Base-by-base conservation (phyloP, 495 filamentous ascomycete genomes). In the Echria macrotheca region DNA sequence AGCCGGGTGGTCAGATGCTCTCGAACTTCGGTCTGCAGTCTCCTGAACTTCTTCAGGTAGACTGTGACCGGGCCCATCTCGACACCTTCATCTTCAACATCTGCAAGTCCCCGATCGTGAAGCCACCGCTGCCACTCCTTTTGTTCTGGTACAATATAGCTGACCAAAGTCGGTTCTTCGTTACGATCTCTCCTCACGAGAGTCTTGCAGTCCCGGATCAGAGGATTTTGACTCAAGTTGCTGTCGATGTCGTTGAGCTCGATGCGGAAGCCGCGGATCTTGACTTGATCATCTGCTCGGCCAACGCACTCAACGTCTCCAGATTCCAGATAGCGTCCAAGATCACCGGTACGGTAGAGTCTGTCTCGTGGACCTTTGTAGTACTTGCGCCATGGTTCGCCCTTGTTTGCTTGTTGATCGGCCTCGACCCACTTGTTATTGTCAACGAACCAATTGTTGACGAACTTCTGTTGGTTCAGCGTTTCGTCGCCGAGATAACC, bases 191-290 rank as follows among this genome's bases (percentile, higher is more conserved):
- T 79, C 49, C 87, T 74, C 0, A 96, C 83, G 2, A 98, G 67
- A 1, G 93, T 97, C 43, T 90, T 82, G 67, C 89, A 91, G 53
- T 98, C 93, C 14, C 87, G 71, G 5, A 97, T 79, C 3, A 96
- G 66, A 4, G 82, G 82, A 64, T 95, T 82, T 35, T 84, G 79
- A 33, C 82, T 83, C 15, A 96, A 71, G 58, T 91, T 82, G 31
- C 79, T 90, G 61, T 97, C 91, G 49, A 96, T 96, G 45, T 97
- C 93, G 51, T 86, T 87, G 22, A 97, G 82, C 67, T 97, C 91
- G 56, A 97, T 94, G 43, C 91, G 77, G 73, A 97, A 96, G 4
- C 91, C 91, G 42, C 91, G 84, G 53, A 97, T 95, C 71, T 96
- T 96, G 62, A 95, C 85, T 57, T 97, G 93, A 56, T 88, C 78